Evolutionary conservation across 345 rosid genomes (phyloP).

Genomic region (Rhodamnia rubescens): DNA sequence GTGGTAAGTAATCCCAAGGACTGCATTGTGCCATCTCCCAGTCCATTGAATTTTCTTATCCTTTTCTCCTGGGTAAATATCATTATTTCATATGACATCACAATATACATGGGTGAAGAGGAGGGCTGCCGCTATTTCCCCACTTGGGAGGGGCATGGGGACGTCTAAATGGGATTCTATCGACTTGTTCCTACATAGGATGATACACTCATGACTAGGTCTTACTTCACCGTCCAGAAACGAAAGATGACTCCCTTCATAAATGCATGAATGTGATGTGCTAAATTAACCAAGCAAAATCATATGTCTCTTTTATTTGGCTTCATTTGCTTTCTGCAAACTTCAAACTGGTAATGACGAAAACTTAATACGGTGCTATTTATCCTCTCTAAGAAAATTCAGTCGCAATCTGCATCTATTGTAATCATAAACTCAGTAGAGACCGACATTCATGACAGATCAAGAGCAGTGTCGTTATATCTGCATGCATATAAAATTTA

Average conservation of each 20-base stretch:
- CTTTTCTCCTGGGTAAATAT: neutral
- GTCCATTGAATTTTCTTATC: neutral
- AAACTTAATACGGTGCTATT: neutral
- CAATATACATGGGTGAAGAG: neutral
- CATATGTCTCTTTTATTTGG: neutral
- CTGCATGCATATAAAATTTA: neutral
- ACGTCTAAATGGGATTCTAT: neutral
- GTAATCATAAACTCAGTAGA: neutral
- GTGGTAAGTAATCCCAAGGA: neutral
- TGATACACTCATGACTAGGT: neutral
- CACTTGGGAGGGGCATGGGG: neutral
- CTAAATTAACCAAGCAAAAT: neutral
- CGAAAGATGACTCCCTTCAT: neutral
- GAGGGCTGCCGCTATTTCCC: neutral
- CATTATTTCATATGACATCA: neutral
- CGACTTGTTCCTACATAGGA: neutral
- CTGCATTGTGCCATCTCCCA: neutral
- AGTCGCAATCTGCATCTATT: neutral
- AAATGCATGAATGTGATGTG: neutral
- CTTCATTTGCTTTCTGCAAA: neutral
- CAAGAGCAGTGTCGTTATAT: neutral
- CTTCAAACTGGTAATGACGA: neutral
- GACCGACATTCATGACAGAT: neutral
- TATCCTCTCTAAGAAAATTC: neutral
- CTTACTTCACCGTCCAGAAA: neutral